These are phyloP conservation scores for Urtica urens DNA, from an alignment of 306 rosid genomes.

Conservation along the genomic window DNA sequence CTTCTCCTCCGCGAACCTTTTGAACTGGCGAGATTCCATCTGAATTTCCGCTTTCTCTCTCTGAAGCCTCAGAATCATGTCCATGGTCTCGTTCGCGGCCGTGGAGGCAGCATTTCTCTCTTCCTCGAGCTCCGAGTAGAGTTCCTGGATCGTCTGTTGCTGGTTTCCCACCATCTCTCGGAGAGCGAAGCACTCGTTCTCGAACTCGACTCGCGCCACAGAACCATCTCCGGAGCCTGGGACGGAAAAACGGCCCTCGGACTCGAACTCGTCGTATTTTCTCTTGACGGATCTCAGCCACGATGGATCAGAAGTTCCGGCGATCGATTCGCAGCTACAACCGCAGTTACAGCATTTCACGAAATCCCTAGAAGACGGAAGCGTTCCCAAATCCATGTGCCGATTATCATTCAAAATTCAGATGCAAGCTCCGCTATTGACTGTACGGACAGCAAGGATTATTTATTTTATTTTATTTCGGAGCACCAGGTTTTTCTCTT, in stretches of 20 bases:
- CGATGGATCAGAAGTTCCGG: conserved; percentile 36
- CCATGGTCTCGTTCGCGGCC: conserved; percentile 97
- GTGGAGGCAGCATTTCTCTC: conserved; percentile 91
- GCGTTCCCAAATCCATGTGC: conserved; percentile 47
- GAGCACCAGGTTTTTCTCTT: conserved; percentile 21
- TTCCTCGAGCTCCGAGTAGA: conserved; percentile 77
- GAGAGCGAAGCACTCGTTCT: conserved; percentile 64
- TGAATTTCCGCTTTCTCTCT: conserved; percentile 97
- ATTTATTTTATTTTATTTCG: conserved; percentile 2
- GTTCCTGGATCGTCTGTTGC: conserved; percentile 56
- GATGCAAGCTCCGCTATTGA: conserved; percentile 16
- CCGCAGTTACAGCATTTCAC: conserved; percentile 54
- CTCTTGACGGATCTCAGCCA: conserved; percentile 85
- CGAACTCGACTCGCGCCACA: conserved; percentile 51
- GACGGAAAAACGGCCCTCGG: conserved; percentile 26
- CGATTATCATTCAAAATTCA: conserved; percentile 29
- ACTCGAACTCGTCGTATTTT: conserved; percentile 59
- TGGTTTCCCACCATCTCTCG: conserved; percentile 76
- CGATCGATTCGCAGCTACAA: conserved; percentile 41
- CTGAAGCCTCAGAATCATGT: conserved; percentile 94
- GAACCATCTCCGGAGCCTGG: conserved; percentile 28
- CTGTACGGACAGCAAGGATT: conserved; percentile 12
- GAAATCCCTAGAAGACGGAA: conserved; percentile 39
- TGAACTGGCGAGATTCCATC: conserved; percentile 95
- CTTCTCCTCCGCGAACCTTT: conserved; percentile 83